Percentiles rank a stretch among this genome's conserved stretches.
Conservation (phyloP, 192 early-diverging fungal genomes). For the Coemansia nantahalensis region DNA sequence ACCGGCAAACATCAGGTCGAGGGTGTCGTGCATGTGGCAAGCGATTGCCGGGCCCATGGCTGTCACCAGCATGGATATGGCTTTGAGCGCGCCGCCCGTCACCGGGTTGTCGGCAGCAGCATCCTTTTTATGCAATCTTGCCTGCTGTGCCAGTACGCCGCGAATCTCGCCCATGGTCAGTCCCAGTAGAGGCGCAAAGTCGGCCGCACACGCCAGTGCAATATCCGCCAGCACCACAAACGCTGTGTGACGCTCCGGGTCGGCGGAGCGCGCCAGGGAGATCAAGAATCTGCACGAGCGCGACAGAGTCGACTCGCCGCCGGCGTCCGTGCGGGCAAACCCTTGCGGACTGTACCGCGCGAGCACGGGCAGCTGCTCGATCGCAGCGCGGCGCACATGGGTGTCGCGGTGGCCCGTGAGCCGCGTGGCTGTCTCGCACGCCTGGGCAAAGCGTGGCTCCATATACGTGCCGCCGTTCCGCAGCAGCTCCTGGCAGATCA, state of each 20-base stretch:
- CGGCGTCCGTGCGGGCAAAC: slow-evolving; percentile 58
- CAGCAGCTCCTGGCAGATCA: slow-evolving; percentile 78
- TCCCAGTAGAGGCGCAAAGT: too few relatives aligned
- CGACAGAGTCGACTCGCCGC: slow-evolving; percentile 61
- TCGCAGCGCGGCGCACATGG: slow-evolving; percentile 78
- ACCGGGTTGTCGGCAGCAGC: slow-evolving; percentile 41
- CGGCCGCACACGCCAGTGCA: too few relatives aligned
- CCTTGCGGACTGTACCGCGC: slow-evolving; percentile 74
- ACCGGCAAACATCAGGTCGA: slow-evolving; percentile 89
- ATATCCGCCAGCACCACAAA: slow-evolving; percentile 85
- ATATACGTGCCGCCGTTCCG: slow-evolving; percentile 84
- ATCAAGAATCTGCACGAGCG: slow-evolving; percentile 76
- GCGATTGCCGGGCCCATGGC: slow-evolving; percentile 92
- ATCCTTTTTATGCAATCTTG: slow-evolving; percentile 43
- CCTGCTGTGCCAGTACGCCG: slow-evolving; percentile 60
- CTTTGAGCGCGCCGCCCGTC: slow-evolving; percentile 69
- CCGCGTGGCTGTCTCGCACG: slow-evolving; percentile 71
- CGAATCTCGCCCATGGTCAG: slow-evolving; percentile 75
- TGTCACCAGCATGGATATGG: slow-evolving; percentile 82
- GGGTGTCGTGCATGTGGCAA: slow-evolving; percentile 79
- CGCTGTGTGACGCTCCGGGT: slow-evolving; percentile 52
- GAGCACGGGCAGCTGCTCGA: slow-evolving; percentile 76
- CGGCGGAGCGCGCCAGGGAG: slow-evolving; percentile 64
- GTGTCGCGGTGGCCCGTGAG: slow-evolving; percentile 77
- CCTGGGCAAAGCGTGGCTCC: slow-evolving; percentile 70